Evolutionary conservation across 768 basidiomycete genomes (phyloP), one percentile per base, ranked within the genome.

Genomic region (Lactarius hatsudake): DNA sequence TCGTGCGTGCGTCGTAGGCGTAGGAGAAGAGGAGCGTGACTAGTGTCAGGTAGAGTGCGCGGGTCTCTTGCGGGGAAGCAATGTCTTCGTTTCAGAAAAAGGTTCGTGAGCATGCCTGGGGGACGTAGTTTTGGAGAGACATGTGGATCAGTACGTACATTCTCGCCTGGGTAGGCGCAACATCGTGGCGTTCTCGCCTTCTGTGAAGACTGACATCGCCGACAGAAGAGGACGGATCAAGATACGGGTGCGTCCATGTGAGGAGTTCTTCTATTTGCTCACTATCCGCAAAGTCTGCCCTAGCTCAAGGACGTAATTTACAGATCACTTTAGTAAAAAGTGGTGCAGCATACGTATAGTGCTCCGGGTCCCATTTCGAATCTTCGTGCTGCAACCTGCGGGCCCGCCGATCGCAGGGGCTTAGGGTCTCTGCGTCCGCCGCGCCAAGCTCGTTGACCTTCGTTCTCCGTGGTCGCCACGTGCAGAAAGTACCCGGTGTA

Each of bases 241-340:
- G 67, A 72, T 82, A 76, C 4, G 90, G 89, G 70, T 90, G 83
- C 69, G 77, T 74, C 91, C 91, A 94, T 53, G 74, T 69, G 15
- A 93, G 74, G 28, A 93, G 79, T 58, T 89, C 89, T 72, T 83
- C 82, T 61, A 95, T 91, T 74, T 87, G 84, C 64, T 86, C 88
- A 70, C 89, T 86, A 62, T 94, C 90, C 59, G 83, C 86, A 71
- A 82, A 93, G 75, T 95, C 93, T 3, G 92, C 92, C 82, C 93
- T 94, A 2, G 68, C 18, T 43, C 55, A 57, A 32, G 69, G 61
- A 55, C 40, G 55, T 23, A 18, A 36, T 20, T 51, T 23, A 18
- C 9, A 18, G 4, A 20, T 5, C 82, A 90, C 93, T 67, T 23
- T 53, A 53, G 55, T 32, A 28, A 53, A 68, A 26, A 23, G 59